Evolutionary conservation across 371 early-diverging fungal species (phyloP).

Genomic region (Mortierella sp.): DNA sequence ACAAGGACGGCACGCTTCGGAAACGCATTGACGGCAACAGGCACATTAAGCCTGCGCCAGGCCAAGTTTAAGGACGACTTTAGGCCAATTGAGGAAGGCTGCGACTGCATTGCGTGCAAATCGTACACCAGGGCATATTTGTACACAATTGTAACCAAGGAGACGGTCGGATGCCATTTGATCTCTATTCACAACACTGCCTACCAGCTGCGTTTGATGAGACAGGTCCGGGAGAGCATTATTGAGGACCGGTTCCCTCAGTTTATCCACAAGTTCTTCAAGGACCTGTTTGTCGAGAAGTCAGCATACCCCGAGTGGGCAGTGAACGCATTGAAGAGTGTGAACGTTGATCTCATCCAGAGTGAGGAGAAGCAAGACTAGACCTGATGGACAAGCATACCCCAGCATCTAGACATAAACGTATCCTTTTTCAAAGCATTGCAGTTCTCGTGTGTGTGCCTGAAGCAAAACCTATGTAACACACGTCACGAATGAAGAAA

Average conservation of each 20-base stretch:
- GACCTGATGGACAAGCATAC: background rate
- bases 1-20: conserved; percentile 98
- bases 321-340: conserved; percentile 84
- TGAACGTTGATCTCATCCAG: conserved; percentile 75
- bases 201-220: conserved; percentile 92
- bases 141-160: conserved; percentile 80
- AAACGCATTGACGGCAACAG: conserved; percentile 87
- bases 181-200: conserved; percentile 93
- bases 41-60: conserved; percentile 79
- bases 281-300: conserved; percentile 73
- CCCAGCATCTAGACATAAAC: background rate
- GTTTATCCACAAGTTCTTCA: conserved; percentile 85
- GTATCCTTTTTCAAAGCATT: background rate
- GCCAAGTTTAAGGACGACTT: conserved; percentile 76
- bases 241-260: conserved; percentile 82
- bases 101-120: conserved; percentile 90
- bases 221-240: conserved; percentile 85
- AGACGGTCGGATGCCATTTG: conserved; percentile 94
- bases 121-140: conserved; percentile 88
- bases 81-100: conserved; percentile 86
- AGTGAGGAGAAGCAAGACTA: conserved; percentile 14
- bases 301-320: conserved; percentile 90
- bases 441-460: background rate
- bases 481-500: background rate
- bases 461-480: background rate